phyloP scores from a whole-genome alignment of 495 filamentous ascomycete species.

The Physcia stellaris region DNA sequence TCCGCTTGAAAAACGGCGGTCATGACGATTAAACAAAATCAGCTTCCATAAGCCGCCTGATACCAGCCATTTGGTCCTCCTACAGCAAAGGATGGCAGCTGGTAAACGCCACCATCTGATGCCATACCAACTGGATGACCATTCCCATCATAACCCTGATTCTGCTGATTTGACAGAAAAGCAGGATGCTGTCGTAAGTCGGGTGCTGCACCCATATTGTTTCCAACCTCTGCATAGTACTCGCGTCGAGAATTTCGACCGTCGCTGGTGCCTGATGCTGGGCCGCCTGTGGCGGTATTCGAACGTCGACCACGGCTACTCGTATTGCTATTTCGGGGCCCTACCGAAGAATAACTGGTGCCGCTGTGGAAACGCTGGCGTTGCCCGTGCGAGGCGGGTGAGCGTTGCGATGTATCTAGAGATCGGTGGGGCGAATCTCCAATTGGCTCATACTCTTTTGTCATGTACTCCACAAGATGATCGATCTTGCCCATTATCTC shows the following conservation, averaged over 20 bases:
- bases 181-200: constrained; percentile 16
- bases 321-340: constrained; percentile 1
- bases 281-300: constrained; percentile 4
- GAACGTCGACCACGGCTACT: constrained; percentile 9
- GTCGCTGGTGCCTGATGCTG: constrained; percentile 1
- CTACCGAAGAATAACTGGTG: constrained; percentile 4
- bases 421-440: constrained; percentile 5
- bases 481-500: background rate
- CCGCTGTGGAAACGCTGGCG: constrained; percentile 7
- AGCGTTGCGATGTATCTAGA: constrained; percentile 5
- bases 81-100: too few species aligned
- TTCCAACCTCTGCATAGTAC: constrained; percentile 6
- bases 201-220: constrained; percentile 8
- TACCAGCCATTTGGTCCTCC: constrained; percentile 13
- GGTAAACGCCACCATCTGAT: too few species aligned
- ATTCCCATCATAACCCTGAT: too few species aligned
- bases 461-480: too few species aligned
- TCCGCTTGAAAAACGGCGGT: too few species aligned
- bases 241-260: constrained; percentile 4
- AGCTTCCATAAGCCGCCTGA: constrained; percentile 15
- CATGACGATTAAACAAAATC: too few species aligned
- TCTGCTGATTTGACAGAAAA: too few species aligned
- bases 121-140: too few species aligned
- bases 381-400: constrained; percentile 3
- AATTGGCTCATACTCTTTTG: too few species aligned